phyloP scores from a whole-genome alignment of 2,329 filamentous ascomycete species.

The Tolypocladium amazonense region DNA sequence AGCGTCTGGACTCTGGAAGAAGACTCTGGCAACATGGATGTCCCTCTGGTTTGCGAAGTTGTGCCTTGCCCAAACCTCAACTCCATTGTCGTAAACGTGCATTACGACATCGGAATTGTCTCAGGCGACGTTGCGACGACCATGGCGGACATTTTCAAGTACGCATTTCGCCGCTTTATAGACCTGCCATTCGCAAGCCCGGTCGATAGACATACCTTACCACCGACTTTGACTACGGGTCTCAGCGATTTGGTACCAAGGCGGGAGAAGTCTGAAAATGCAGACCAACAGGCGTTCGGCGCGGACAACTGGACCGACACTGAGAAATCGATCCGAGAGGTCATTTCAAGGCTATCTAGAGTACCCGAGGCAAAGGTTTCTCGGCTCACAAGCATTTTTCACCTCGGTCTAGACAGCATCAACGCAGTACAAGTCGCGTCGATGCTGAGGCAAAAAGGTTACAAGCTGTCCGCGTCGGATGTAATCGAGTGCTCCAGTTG shows the following conservation, averaged over 20 bases:
- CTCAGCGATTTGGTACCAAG: conserved; percentile 12
- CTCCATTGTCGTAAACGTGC: conserved; percentile 46
- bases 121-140: conserved; percentile 14
- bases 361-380: conserved; percentile 38
- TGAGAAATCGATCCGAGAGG: conserved; percentile 42
- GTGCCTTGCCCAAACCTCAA: conserved; percentile 43
- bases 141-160: conserved; percentile 19
- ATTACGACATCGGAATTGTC: conserved; percentile 43
- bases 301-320: conserved; percentile 33
- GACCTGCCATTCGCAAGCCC: conserved; percentile 15
- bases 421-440: conserved; percentile 71
- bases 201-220: conserved; percentile 10
- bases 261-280: conserved; percentile 8
- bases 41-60: conserved; percentile 69
- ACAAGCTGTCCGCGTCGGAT: conserved; percentile 55
- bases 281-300: conserved; percentile 5
- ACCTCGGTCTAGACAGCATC: conserved; percentile 86
- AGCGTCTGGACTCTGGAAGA: conserved; percentile 44
- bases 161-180: conserved; percentile 15
- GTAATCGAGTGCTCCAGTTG: conserved; percentile 55
- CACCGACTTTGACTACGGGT: conserved; percentile 6
- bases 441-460: conserved; percentile 48
- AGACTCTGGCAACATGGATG: conserved; percentile 57
- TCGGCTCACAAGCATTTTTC: conserved; percentile 64
- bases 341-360: conserved; percentile 49